A percentile compares a stretch with the other conserved stretches of the same genome.
These are phyloP conservation scores for Epichloe glyceriae DNA, from an alignment of 2,329 filamentous ascomycete genomes.

Conservation along the genomic window DNA sequence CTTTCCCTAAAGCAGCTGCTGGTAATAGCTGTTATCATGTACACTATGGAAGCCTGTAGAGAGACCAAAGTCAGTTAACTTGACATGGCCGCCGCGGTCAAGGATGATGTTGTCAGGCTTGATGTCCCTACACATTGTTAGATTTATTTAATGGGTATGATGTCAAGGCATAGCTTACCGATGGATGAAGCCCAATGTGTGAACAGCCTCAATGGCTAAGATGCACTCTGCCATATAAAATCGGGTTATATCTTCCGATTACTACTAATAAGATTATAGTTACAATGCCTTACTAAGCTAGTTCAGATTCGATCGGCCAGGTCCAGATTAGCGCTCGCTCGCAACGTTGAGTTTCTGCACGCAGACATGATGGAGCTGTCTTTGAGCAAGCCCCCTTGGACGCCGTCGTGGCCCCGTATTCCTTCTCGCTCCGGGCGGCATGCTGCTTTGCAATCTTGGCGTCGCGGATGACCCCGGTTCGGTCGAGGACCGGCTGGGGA, in stretches of 20 bases:
- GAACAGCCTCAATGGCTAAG: constrained; percentile 94
- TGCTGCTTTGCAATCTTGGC: too few relatives aligned
- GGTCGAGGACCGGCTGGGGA: too few relatives aligned
- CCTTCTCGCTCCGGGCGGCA: too few relatives aligned
- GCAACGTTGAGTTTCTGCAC: too few relatives aligned
- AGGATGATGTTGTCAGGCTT: constrained; percentile 98
- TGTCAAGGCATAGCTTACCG: constrained; percentile 46
- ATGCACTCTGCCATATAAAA: constrained; percentile 99
- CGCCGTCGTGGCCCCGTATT: too few relatives aligned
- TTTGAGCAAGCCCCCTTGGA: too few relatives aligned
- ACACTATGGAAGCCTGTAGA: constrained; percentile 97
- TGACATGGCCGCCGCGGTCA: constrained; percentile 91
- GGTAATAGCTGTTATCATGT: constrained; percentile 97
- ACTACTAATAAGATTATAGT: too few relatives aligned
- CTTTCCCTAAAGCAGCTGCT: constrained; percentile 77
- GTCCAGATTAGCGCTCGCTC: too few relatives aligned
- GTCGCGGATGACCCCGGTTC: too few relatives aligned
- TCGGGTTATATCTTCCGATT: constrained; percentile 92
- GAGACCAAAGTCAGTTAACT: constrained; percentile 93
- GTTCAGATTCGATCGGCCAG: too few relatives aligned
- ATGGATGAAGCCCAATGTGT: constrained; percentile 96
- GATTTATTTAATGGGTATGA: background rate
- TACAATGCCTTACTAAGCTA: too few relatives aligned
- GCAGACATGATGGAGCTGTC: too few relatives aligned
- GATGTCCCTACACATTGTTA: constrained; percentile 34